These are phyloP conservation scores for Euphorbia lathyris DNA, from an alignment of 345 rosid genomes.

Conservation along the genomic window DNA sequence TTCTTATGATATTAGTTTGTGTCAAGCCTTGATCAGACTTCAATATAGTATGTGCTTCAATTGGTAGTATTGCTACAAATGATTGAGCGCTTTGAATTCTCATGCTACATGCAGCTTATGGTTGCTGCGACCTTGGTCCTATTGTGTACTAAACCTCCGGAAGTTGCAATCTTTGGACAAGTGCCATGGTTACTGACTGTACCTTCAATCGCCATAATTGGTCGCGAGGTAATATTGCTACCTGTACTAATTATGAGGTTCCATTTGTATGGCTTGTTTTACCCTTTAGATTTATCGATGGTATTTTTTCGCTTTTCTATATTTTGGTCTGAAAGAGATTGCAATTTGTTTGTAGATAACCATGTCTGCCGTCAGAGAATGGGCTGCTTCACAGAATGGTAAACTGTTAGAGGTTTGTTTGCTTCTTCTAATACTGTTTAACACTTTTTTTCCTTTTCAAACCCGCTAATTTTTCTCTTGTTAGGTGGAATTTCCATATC, in stretches of 20 bases:
- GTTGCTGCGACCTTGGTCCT: conserved; percentile 93
- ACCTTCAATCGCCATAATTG: conserved; percentile 86
- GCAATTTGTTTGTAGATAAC: conserved; percentile 61
- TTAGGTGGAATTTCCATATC: not conserved
- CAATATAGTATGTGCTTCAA: not conserved
- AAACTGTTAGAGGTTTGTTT: conserved; percentile 73
- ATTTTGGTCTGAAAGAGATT: conserved; percentile 15
- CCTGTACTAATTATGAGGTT: not conserved
- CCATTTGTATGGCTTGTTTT: not conserved
- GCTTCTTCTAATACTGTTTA: not conserved
- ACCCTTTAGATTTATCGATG: not conserved
- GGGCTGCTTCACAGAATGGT: conserved; percentile 95
- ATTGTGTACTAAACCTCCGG: conserved; percentile 74
- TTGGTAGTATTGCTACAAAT: not conserved
- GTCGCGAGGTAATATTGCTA: conserved; percentile 70
- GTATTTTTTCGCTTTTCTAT: not conserved
- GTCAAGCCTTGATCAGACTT: not conserved
- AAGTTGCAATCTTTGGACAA: conserved; percentile 49
- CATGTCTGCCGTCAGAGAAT: conserved; percentile 97
- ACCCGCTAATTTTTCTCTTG: not conserved
- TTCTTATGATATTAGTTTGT: not conserved
- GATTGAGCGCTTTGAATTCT: conserved; percentile 1
- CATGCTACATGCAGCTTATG: conserved; percentile 68
- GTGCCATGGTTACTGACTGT: conserved; percentile 81
- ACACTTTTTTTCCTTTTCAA: not conserved